Base-by-base conservation (phyloP, 495 filamentous ascomycete genomes). In the Tuber melanosporum region DNA sequence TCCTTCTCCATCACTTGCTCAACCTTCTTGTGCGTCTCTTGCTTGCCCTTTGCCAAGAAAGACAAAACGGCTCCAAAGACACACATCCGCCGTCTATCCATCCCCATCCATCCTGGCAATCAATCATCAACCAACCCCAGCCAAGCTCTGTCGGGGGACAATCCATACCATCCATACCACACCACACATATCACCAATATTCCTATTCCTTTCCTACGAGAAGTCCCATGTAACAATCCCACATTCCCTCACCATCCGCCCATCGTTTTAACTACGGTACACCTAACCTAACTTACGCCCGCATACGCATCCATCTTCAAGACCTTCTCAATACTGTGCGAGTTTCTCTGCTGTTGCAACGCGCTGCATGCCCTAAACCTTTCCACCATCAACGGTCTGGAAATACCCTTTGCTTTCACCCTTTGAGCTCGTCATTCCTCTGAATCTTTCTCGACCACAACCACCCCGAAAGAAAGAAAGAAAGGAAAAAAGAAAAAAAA, bases 401-500 rank as follows among this genome's bases (percentile, higher is more conserved):
- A 57, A 12, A 57, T 57, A 22, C n/a, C n/a, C 9, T 78, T 73
- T 62, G 17, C 45, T 36, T 78, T 76, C 73, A 36, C 71, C 42
- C 44, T 22, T 75, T 72, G 57, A 66, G 57, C 26, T 36, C 26
- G 41, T 44, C 32, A 20, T 73, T 45, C 44, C 73, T 71, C 49
- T 57, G 72, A 69, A 74, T 62, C 69, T 20, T 46, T 45, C 66
- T 77, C 69, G 32, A 45, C 42, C 52, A 26, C 52, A 49, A 32
- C n/a, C 41, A n/a, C 14, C 32, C 12, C 20, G n/a, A 45, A 46
- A 69, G 22, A 76, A 75, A 78, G 42, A n/a, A 39, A 41, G 43
- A 70, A 75, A 26, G 22, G n/a, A n/a, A n/a, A n/a, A 41, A 46
- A 46, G 15, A 76, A 75, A 78, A 66, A 17, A 39, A 39, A 39